A percentile compares a stretch with the other conserved stretches of the same genome.
phyloP scores from a whole-genome alignment of 768 basidiomycete species.

The Trametes coccinea region DNA sequence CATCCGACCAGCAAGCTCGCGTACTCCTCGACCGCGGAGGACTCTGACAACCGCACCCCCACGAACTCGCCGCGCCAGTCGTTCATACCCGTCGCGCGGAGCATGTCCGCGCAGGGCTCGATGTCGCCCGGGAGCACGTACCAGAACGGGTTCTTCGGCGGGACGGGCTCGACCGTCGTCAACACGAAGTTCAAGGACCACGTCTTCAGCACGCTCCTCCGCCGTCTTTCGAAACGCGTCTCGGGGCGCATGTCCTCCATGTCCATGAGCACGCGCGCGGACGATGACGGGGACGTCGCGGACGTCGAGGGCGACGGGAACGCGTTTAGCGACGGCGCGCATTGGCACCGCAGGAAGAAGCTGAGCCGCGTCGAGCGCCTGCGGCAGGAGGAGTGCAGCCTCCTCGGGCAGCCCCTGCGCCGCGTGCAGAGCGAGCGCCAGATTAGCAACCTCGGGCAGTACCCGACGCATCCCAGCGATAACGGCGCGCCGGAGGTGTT shows the following conservation, averaged over 20 bases:
- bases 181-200: slow-evolving; percentile 95
- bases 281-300: slow-evolving; percentile 41
- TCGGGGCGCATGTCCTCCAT: slow-evolving; percentile 26
- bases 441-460: slow-evolving; percentile 39
- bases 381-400: slow-evolving; percentile 42
- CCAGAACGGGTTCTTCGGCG: slow-evolving; percentile 64
- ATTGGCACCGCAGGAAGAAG: slow-evolving; percentile 41
- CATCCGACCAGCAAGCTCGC: slow-evolving; percentile 25
- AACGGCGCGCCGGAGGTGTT: slow-evolving; percentile 34
- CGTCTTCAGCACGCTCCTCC: slow-evolving; percentile 87
- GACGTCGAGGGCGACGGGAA: slow-evolving; percentile 41
- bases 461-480: slow-evolving; percentile 36
- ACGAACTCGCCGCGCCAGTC: slow-evolving; percentile 30
- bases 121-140: slow-evolving; percentile 19
- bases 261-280: slow-evolving; percentile 11
- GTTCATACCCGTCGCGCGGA: background rate
- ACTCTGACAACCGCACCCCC: slow-evolving; percentile 26
- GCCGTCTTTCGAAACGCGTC: slow-evolving; percentile 61
- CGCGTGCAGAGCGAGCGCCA: slow-evolving; percentile 66
- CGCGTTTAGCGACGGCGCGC: slow-evolving; percentile 11
- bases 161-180: slow-evolving; percentile 89
- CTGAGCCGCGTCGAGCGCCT: slow-evolving; percentile 43
- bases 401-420: slow-evolving; percentile 45
- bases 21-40: slow-evolving; percentile 26
- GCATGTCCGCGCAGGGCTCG: slow-evolving; percentile 9